These are phyloP conservation scores for Dalbergia oliveri DNA, from an alignment of 306 rosid species.

Conservation along the genomic window DNA sequence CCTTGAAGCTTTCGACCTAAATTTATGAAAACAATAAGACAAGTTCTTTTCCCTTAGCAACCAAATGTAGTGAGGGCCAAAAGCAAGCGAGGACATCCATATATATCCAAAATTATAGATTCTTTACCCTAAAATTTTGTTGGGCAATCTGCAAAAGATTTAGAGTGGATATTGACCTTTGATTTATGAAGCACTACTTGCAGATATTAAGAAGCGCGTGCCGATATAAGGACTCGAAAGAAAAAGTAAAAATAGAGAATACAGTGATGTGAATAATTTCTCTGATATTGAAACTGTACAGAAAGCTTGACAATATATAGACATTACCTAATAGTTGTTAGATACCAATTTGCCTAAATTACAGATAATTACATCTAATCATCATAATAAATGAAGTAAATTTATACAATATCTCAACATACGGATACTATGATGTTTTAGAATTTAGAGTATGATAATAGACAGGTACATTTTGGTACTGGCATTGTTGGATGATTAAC, in stretches of 20 bases:
- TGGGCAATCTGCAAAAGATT: slow-evolving; percentile 18
- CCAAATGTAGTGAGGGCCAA: slow-evolving; percentile 6
- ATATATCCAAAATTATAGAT: not conserved
- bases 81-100: slow-evolving; percentile 17
- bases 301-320: too few relatives aligned
- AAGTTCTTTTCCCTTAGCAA: not conserved
- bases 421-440: not conserved
- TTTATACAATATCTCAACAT: too few relatives aligned
- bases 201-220: not conserved
- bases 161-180: not conserved
- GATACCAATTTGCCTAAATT: too few relatives aligned
- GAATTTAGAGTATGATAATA: not conserved
- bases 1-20: slow-evolving; percentile 81
- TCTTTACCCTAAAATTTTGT: not conserved
- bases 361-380: too few relatives aligned
- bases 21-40: slow-evolving; percentile 34
- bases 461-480: too few relatives aligned
- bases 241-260: too few relatives aligned
- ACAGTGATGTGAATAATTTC: too few relatives aligned
- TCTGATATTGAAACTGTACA: too few relatives aligned
- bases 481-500: too few relatives aligned
- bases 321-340: too few relatives aligned
- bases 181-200: not conserved
- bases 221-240: too few relatives aligned
- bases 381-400: too few relatives aligned